phyloP scores from a whole-genome alignment of 2,329 filamentous ascomycete species.

The Neoascochyta sp. region DNA sequence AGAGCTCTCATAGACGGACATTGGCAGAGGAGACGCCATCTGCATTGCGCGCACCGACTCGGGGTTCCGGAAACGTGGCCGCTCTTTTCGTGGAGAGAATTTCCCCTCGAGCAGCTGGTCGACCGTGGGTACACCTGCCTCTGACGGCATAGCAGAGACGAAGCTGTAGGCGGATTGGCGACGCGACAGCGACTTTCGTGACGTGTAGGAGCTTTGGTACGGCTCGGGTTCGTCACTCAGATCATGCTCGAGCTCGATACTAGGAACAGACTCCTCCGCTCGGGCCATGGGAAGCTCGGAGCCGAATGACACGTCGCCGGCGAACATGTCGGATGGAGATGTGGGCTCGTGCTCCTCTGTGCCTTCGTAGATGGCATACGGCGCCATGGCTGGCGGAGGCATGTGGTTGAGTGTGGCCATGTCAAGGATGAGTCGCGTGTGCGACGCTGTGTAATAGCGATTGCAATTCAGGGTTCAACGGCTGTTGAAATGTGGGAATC shows the following conservation, averaged over 20 bases:
- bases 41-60: constrained; percentile 68
- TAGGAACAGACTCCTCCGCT: constrained; percentile 28
- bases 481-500: constrained; percentile 8
- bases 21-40: constrained; percentile 58
- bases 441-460: constrained; percentile 11
- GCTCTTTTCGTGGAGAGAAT: constrained; percentile 56
- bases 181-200: constrained; percentile 21
- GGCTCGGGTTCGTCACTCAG: constrained; percentile 22
- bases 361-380: constrained; percentile 36
- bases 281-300: constrained; percentile 28
- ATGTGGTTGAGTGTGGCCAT: constrained; percentile 35
- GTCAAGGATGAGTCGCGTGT: constrained; percentile 14
- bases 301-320: constrained; percentile 32
- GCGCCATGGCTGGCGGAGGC: constrained; percentile 27
- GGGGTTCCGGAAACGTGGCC: constrained; percentile 65
- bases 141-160: constrained; percentile 39
- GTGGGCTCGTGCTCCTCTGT: constrained; percentile 27
- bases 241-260: constrained; percentile 29
- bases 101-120: constrained; percentile 35
- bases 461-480: constrained; percentile 16
- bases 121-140: constrained; percentile 23
- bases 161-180: constrained; percentile 33
- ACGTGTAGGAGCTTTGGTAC: constrained; percentile 34
- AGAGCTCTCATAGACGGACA: constrained; percentile 26
- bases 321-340: constrained; percentile 31